Base-by-base conservation (phyloP, 768 basidiomycete species). In the Tubosaeta brunneosetosa region DNA sequence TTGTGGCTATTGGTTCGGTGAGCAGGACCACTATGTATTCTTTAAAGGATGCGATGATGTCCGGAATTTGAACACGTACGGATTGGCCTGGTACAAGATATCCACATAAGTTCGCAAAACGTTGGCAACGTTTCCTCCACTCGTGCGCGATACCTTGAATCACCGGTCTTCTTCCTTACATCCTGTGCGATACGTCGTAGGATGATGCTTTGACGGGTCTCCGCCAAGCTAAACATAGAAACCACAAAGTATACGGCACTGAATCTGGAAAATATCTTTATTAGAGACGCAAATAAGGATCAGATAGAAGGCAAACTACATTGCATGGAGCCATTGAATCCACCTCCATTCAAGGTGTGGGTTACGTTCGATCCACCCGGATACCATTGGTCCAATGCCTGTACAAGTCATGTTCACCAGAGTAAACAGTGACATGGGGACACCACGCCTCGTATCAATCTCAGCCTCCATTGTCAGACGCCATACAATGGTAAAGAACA, bases 251-350 rank as follows among this genome's bases (percentile, higher is more conserved):
- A 83, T 0, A 71, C 65, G 1, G 74, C 82, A 19, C 76, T 77
- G 27, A 82, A 64, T 53, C 87, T 86, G 42, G 17, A 10, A 38
- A 6, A 29, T 4, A 3, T n/a, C 58, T 36, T 46, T 44, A 27
- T 50, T 16, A 29, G 32, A 11, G 11, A n/a, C 14, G 13, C 27
- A n/a, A 4, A 44, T 29, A 34, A 34, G 27, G 33, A 40, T 9
- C 12, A 51, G 45, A 11, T 44, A 16, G 47, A 46, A 55, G 19
- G n/a, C n/a, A 33, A 62, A 56, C 31, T 25, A 81, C 84, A 85
- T 88, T 60, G 83, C 72, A 53, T 84, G 82, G 12, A 89, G 76
- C 88, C 88, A 91, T 61, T 88, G 82, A 22, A 92, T 88, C 87
- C 88, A 91, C 22, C 87, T 74, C 87, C 89, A 91, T 61, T 74